Evolutionary conservation across 441 rosid genomes (phyloP), one percentile per base, ranked within the genome.

Genomic region (Pelargonium cotyledonis): DNA sequence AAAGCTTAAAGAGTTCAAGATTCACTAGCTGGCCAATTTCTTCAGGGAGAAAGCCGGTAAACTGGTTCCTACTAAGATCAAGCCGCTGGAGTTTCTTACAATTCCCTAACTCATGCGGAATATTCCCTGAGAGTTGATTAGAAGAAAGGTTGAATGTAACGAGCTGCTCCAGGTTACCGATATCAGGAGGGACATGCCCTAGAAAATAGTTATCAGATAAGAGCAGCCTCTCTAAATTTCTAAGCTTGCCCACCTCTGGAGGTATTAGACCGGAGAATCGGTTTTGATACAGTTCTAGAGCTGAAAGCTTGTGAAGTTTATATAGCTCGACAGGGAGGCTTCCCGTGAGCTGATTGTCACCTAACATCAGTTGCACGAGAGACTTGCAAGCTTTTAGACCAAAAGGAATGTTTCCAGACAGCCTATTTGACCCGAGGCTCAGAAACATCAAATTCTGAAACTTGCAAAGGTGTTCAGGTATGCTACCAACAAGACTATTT

Each of bases 11-110:
- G 73, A 88, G 81, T 86, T 95, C 99, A 1, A 95, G 84, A 75
- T 95, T 97, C 73, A 65, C 68, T 67, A 92, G 85, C 69, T 81
- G 82, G 67, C 99, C 99, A 2, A 95, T 81, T 76, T 90, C 95
- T 53, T 65, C 43, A 9, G 98, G 97, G 60, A 95, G 84, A 73
- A 86, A 72, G 70, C 77, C 87, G 0, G 78, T 70, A 66, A 95
- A 95, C 69, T 76, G 73, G 78, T 95, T 95, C 65, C 68, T 76
- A 78, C 96, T 90, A 61, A 95, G 82, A 87, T 95, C 99, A 68
- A 91, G 92, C 26, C 97, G 86, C 72, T 95, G 98, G 81, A 95
- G 96, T 90, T 73, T 88, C 85, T 77, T 85, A 80, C 99, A 95
- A 77, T 81, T 81, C n/a, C 86, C 81, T 63, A 91, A 87, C 65